A percentile compares a stretch with the other conserved stretches of the same genome.
phyloP scores from a whole-genome alignment of 164 flowering plant genomes.

The Saururus chinensis region DNA sequence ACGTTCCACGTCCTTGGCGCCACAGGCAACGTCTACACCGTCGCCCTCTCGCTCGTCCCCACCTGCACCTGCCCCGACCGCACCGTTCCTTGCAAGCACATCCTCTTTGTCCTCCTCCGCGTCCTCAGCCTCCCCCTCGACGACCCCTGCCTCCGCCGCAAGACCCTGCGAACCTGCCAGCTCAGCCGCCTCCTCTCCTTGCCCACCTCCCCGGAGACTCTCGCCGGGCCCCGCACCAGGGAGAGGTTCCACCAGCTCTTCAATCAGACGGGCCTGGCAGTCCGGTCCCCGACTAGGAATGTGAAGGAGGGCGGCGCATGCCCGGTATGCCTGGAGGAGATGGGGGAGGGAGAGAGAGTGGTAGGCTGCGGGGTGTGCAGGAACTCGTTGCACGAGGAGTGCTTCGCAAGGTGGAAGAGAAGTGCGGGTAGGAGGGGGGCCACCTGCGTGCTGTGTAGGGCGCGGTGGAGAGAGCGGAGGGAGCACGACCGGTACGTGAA shows the following conservation, averaged over 20 bases:
- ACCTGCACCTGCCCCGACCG: constrained; percentile 86
- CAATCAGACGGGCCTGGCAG: constrained; percentile 7
- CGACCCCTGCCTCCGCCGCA: constrained; percentile 43
- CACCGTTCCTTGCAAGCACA: constrained; percentile 78
- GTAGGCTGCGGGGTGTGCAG: constrained; percentile 58
- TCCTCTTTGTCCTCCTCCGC: constrained; percentile 59
- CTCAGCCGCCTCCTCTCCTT: constrained; percentile 37
- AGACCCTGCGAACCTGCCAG: constrained; percentile 52
- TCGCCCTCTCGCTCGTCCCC: constrained; percentile 40
- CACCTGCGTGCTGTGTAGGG: constrained; percentile 77
- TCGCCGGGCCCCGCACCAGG: constrained; percentile 42
- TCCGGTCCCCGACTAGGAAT: neutral
- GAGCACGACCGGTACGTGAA: constrained; percentile 61
- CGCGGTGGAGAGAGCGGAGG: constrained; percentile 46
- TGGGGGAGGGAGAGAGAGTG: constrained; percentile 31
- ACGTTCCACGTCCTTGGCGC: constrained; percentile 66
- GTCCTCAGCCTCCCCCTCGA: constrained; percentile 50
- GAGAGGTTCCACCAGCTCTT: constrained; percentile 49
- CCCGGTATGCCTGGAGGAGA: constrained; percentile 75
- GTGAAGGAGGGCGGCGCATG: constrained; percentile 40
- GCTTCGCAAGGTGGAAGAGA: constrained; percentile 66
- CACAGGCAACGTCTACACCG: constrained; percentile 79
- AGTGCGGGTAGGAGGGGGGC: constrained; percentile 48
- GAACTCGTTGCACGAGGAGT: constrained; percentile 65
- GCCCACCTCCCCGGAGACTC: constrained; percentile 30